Conservation (phyloP, 2,329 filamentous ascomycete species). For the Fusarium oligoseptatum region DNA sequence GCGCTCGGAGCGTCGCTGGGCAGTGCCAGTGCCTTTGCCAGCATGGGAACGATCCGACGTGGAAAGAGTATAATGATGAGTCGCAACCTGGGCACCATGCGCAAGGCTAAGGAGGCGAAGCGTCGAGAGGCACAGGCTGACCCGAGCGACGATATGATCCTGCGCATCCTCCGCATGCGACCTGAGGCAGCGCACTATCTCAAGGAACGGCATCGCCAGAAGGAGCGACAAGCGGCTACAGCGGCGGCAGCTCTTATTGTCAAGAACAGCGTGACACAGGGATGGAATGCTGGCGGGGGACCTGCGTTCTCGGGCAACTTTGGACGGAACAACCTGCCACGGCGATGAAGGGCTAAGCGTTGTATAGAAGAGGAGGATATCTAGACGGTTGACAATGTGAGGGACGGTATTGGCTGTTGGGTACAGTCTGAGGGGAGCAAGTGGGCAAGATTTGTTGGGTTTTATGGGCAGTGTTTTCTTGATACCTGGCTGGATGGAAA, state of each 20-base stretch:
- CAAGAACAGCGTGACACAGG: conserved; percentile 82
- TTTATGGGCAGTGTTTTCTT: conserved; percentile 32
- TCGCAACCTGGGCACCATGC: conserved; percentile 95
- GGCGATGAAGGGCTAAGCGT: conserved; percentile 57
- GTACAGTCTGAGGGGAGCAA: not conserved
- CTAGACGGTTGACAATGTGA: not conserved
- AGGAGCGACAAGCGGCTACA: conserved; percentile 90
- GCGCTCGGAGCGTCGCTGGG: conserved; percentile 53
- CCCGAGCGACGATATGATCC: conserved; percentile 97
- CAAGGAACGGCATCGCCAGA: conserved; percentile 90
- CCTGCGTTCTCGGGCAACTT: conserved; percentile 55
- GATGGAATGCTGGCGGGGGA: conserved; percentile 60
- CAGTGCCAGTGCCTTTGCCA: conserved; percentile 65
- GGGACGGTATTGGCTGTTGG: not conserved
- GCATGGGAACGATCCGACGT: conserved; percentile 75
- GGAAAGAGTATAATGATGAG: conserved; percentile 91
- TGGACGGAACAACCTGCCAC: conserved; percentile 61
- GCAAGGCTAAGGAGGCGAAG: conserved; percentile 95
- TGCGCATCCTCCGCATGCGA: conserved; percentile 94
- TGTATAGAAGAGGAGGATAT: conserved; percentile 20
- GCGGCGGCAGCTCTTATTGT: conserved; percentile 96
- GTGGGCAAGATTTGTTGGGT: conserved; percentile 11
- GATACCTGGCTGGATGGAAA: conserved; percentile 42
- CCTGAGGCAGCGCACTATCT: conserved; percentile 90
- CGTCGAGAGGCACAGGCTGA: conserved; percentile 95